Evolutionary conservation across 1,284 basidiomycete species (phyloP).

Genomic region (Ceratobasidium sp.): DNA sequence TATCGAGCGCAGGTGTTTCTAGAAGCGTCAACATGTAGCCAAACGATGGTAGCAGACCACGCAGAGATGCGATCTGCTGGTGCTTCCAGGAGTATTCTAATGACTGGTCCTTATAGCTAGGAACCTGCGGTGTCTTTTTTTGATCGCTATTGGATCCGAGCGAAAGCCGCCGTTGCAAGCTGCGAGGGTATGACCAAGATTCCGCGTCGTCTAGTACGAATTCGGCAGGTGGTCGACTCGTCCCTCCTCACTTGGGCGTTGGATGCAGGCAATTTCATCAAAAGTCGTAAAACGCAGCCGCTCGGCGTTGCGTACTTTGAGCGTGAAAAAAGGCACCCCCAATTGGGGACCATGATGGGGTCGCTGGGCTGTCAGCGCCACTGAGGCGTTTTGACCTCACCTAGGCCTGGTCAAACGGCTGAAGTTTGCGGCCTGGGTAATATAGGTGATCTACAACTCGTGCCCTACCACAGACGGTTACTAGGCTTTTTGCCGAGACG

Average conservation of each 20-base stretch:
- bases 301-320: not conserved
- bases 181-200: not conserved
- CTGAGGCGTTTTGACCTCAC: constrained; percentile 3
- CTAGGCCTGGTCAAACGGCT: not conserved
- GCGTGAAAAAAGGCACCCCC: not conserved
- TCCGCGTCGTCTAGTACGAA: not conserved
- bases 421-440: too few species aligned
- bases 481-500: too few species aligned
- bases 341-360: not conserved
- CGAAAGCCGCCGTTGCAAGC: constrained; percentile 9
- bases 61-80: not conserved
- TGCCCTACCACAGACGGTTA: not conserved
- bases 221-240: not conserved
- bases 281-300: not conserved
- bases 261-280: not conserved
- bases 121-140: not conserved
- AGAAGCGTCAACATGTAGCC: not conserved
- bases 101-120: not conserved
- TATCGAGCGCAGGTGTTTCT: constrained; percentile 4
- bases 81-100: not conserved
- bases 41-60: not conserved
- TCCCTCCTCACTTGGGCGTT: constrained; percentile 1
- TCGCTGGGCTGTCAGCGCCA: not conserved
- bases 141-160: not conserved
- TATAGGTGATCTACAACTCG: not conserved